Percentiles rank a stretch among this genome's conserved stretches.
Conservation (phyloP, 345 rosid species). For the Gynandropsis gynandra region DNA sequence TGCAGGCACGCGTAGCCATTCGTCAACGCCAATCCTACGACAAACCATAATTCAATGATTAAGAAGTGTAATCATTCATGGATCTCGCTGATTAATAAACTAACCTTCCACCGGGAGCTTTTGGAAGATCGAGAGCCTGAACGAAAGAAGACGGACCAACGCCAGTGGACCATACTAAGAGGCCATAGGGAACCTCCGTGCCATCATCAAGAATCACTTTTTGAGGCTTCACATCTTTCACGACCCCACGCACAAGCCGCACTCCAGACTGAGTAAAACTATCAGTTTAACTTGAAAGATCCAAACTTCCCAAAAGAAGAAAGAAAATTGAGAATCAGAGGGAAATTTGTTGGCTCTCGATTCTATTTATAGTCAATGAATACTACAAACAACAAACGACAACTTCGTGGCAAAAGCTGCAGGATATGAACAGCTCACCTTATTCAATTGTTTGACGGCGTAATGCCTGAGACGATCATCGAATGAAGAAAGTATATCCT, state of each 20-base stretch:
- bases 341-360: too few relatives aligned
- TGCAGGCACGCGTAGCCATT: slow-evolving; percentile 82
- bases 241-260: slow-evolving; percentile 73
- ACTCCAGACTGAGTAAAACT: slow-evolving; percentile 72
- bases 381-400: too few relatives aligned
- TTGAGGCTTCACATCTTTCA: slow-evolving; percentile 77
- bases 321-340: not conserved
- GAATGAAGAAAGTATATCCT: slow-evolving; percentile 86
- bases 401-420: too few relatives aligned
- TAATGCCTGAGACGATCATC: slow-evolving; percentile 87
- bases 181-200: slow-evolving; percentile 80
- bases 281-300: not conserved
- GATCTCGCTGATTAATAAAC: too few relatives aligned
- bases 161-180: slow-evolving; percentile 93
- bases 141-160: slow-evolving; percentile 83
- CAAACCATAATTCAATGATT: too few relatives aligned
- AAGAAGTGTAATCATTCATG: too few relatives aligned
- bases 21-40: slow-evolving; percentile 86
- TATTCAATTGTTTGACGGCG: slow-evolving; percentile 85
- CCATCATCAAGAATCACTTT: slow-evolving; percentile 72
- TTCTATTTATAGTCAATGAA: too few relatives aligned
- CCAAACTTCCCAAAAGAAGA: not conserved
- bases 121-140: slow-evolving; percentile 62
- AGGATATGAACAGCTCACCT: slow-evolving; percentile 36
- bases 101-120: slow-evolving; percentile 91